Evolutionary conservation across 352 stramenopile genomes (phyloP), one percentile per base, ranked within the genome.

Genomic region (Phytophthora aleatoria): DNA sequence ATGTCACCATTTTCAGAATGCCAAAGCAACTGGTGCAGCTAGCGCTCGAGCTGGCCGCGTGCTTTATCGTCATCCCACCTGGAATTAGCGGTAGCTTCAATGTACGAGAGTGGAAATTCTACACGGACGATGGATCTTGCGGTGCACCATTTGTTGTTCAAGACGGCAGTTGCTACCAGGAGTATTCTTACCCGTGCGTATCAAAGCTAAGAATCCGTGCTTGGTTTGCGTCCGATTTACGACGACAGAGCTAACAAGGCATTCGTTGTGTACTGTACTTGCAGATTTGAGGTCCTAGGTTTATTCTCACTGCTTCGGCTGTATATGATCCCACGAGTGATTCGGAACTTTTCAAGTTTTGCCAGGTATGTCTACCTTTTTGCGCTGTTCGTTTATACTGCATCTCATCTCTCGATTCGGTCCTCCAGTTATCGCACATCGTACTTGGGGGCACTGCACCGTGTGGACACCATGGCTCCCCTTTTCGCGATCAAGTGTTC

Each of bases 401-500:
- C 39, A 12, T 49, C 5, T 50, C 12, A 38, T 36, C 9, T 12
- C 35, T 13, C 2, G 11, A 15, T 12, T 36, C 3, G 50, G 45
- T 43, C 44, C 27, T 20, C 10, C 31, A 93, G 85, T 70, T 92
- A 90, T 60, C 85, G 76, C 31, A 92, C 84, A 2, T 88, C 85
- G 3, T 94, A 91, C 54, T 57, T 94, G 31, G 85, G 85, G 2
- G 71, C 80, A 4, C 69, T 94, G 38, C 81, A 94, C 50, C 81
- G 88, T 52, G 83, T 94, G 35, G 77, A 94, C 64, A 90, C 85
- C 5, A 74, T 89, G 54, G 89, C 79, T 47, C 85, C 83, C 9
- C 66, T 94, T n/a, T 94, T 94, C 38, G 81, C 83, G 5, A 79
- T 90, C 73, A 94, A 94, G 69, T 94, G 84, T 60, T 85, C 91